These are phyloP conservation scores for Barbatosphaeria neglecta DNA, from an alignment of 495 filamentous ascomycete species.

Conservation along the genomic window DNA sequence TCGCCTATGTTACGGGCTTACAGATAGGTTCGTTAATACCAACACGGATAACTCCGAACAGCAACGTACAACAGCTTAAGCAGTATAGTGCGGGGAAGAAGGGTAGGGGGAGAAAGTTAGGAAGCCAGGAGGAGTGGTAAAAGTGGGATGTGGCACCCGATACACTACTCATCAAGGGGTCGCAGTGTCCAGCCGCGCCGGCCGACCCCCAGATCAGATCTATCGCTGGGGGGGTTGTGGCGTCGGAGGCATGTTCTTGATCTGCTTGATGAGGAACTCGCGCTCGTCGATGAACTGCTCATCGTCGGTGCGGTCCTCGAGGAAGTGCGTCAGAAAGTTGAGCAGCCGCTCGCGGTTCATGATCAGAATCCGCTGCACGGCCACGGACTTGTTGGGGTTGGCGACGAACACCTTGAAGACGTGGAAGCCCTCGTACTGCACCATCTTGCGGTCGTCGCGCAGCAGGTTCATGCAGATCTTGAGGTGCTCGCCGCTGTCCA, in stretches of 20 bases:
- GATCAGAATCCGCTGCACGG: conserved; percentile 86
- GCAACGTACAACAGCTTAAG: too few species aligned
- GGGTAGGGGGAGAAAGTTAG: too few species aligned
- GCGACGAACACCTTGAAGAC: conserved; percentile 99
- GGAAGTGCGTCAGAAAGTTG: conserved; percentile 77
- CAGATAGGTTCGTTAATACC: too few species aligned
- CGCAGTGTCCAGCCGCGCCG: background rate
- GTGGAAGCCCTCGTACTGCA: conserved; percentile 98
- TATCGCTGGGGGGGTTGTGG: conserved; percentile 43
- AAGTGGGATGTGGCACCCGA: too few species aligned
- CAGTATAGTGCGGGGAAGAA: too few species aligned
- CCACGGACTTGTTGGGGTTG: conserved; percentile 89
- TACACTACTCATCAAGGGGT: too few species aligned
- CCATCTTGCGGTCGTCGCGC: conserved; percentile 91
- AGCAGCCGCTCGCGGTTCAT: conserved; percentile 90
- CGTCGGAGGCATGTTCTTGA: conserved; percentile 61
- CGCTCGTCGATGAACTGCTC: conserved; percentile 98
- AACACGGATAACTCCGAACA: too few species aligned
- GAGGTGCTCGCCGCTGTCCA: conserved; percentile 86
- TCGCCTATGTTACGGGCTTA: too few species aligned
- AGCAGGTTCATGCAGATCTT: conserved; percentile 97
- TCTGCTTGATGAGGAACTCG: conserved; percentile 90
- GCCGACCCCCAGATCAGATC: background rate
- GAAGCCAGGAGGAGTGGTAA: too few species aligned
- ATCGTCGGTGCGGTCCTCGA: conserved; percentile 92